Conservation (phyloP, 257 asterid species). For the Solanum lignicaule region DNA sequence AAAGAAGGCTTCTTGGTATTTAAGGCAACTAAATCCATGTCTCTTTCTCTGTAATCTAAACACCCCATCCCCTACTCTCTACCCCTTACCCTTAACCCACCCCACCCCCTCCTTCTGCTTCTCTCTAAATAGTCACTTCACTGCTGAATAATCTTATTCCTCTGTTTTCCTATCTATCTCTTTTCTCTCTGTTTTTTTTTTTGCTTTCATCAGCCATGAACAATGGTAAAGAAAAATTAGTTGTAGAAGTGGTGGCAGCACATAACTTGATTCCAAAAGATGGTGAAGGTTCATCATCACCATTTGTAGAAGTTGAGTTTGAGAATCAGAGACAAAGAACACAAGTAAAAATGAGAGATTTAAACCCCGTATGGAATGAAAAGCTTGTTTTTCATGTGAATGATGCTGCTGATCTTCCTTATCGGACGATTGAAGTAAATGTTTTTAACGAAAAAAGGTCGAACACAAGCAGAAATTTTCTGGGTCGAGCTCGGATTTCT, state of each 20-base stretch:
- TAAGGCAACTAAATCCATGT: neutral
- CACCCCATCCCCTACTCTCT: neutral
- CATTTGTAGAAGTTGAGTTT: constrained; percentile 81
- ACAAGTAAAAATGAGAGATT: constrained; percentile 59
- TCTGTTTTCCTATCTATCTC: neutral
- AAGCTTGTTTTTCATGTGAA: constrained; percentile 61
- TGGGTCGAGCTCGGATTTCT: constrained; percentile 68
- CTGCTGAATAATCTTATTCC: neutral
- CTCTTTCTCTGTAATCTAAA: neutral
- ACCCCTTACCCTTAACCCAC: neutral
- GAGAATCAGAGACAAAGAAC: constrained; percentile 54
- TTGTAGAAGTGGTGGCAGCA: constrained; percentile 86
- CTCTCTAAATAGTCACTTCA: neutral
- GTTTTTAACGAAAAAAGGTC: constrained; percentile 75
- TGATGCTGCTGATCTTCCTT: constrained; percentile 74
- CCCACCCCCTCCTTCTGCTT: neutral
- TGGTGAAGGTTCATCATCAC: constrained; percentile 88
- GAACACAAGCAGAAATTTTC: constrained; percentile 52
- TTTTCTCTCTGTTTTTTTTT: neutral
- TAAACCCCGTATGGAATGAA: constrained; percentile 83
- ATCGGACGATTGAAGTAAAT: constrained; percentile 65
- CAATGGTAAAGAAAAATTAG: constrained; percentile 55
- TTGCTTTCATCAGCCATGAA: constrained; percentile 22
- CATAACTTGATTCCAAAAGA: constrained; percentile 93
- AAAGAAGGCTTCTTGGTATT: neutral